phyloP scores from a whole-genome alignment of 441 rosid genomes.

The Gossypium lobatum region DNA sequence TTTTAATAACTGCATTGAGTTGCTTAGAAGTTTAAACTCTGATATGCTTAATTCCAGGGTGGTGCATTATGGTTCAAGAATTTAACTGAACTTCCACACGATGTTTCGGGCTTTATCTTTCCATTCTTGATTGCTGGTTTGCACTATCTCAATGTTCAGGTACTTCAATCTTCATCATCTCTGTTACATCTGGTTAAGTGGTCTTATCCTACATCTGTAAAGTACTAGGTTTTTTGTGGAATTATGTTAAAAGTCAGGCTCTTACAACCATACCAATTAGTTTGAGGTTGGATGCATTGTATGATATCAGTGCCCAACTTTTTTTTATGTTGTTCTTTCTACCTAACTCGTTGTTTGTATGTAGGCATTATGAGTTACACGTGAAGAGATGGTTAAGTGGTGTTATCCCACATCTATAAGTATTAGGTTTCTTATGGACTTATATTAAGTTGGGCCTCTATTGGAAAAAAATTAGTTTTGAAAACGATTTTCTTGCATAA shows the following conservation, averaged over 20 bases:
- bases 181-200: background rate
- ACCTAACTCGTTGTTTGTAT: too few relatives aligned
- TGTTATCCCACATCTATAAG: background rate
- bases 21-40: slow-evolving; percentile 8
- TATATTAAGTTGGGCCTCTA: background rate
- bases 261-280: too few relatives aligned
- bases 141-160: slow-evolving; percentile 81
- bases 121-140: slow-evolving; percentile 66
- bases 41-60: slow-evolving; percentile 53
- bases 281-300: too few relatives aligned
- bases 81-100: slow-evolving; percentile 60
- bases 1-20: background rate
- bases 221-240: background rate
- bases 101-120: slow-evolving; percentile 59
- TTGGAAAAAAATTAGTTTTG: too few relatives aligned
- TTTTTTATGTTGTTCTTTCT: too few relatives aligned
- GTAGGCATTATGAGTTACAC: too few relatives aligned
- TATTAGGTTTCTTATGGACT: background rate
- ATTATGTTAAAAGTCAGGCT: background rate
- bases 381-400: too few relatives aligned
- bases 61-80: slow-evolving; percentile 92
- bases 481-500: too few relatives aligned
- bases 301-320: too few relatives aligned
- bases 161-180: slow-evolving; percentile 18
- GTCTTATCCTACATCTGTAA: background rate